A percentile compares a stretch with the other conserved stretches of the same genome.
Evolutionary conservation across 345 rosid species (phyloP).

Genomic region (Eucalyptus guilfoylei): DNA sequence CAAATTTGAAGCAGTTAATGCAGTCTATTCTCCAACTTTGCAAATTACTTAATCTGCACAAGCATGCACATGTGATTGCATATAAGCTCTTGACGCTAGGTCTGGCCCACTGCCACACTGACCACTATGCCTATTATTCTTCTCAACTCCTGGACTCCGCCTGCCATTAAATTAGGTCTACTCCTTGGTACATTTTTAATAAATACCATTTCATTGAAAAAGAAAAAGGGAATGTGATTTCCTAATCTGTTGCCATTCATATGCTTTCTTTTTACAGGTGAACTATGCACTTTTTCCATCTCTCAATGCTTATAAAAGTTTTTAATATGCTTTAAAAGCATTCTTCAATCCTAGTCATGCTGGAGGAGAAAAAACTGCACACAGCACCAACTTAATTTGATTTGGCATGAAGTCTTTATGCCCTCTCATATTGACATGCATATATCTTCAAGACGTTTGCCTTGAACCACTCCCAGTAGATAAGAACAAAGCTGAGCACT

Average conservation of each 20-base stretch:
- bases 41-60: background rate
- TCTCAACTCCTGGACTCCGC: background rate
- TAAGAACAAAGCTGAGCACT: background rate
- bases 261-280: background rate
- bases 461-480: background rate
- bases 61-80: background rate
- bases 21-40: background rate
- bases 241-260: background rate
- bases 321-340: background rate
- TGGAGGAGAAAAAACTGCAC: background rate
- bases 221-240: background rate
- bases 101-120: background rate
- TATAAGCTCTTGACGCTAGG: background rate
- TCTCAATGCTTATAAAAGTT: background rate
- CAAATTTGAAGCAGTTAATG: background rate
- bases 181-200: background rate
- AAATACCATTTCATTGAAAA: background rate
- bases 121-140: background rate
- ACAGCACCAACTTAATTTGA: background rate
- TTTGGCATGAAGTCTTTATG: background rate
- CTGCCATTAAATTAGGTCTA: background rate
- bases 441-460: background rate
- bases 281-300: background rate
- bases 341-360: background rate
- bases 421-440: background rate